phyloP scores from a whole-genome alignment of 2,329 filamentous ascomycete genomes.

The Cyclaneusma minus region DNA sequence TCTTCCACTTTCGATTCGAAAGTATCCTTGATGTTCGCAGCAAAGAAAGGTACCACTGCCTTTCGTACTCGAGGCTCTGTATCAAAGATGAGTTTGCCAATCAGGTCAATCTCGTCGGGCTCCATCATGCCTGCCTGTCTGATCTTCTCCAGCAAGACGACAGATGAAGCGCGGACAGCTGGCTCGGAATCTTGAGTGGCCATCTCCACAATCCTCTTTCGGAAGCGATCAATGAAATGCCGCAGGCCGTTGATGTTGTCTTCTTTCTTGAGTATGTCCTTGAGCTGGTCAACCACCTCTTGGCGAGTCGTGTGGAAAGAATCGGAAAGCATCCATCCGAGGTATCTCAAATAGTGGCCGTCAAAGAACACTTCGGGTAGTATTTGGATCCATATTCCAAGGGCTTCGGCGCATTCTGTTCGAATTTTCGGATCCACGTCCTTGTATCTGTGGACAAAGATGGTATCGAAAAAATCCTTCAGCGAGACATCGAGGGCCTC shows the following conservation, averaged over 20 bases:
- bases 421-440: constrained; percentile 85
- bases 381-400: constrained; percentile 77
- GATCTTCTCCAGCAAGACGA: constrained; percentile 69
- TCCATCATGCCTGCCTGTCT: constrained; percentile 77
- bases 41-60: constrained; percentile 81
- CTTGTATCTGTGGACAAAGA: constrained; percentile 91
- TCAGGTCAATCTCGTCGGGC: constrained; percentile 75
- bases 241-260: constrained; percentile 63
- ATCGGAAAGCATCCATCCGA: constrained; percentile 93
- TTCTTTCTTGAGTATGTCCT: constrained; percentile 63
- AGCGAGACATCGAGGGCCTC: constrained; percentile 56
- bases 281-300: constrained; percentile 77
- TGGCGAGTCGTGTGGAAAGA: constrained; percentile 55
- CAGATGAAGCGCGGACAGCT: constrained; percentile 62
- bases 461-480: constrained; percentile 76
- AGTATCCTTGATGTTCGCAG: constrained; percentile 69
- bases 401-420: constrained; percentile 70
- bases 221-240: constrained; percentile 87
- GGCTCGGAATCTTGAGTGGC: constrained; percentile 73
- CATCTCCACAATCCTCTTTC: constrained; percentile 79
- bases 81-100: constrained; percentile 83
- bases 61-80: constrained; percentile 72
- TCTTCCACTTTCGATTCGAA: constrained; percentile 71
- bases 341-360: constrained; percentile 75
- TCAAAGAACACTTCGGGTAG: constrained; percentile 84